Conservation (phyloP, 352 stramenopile species). For the Achlya hypogyna region DNA sequence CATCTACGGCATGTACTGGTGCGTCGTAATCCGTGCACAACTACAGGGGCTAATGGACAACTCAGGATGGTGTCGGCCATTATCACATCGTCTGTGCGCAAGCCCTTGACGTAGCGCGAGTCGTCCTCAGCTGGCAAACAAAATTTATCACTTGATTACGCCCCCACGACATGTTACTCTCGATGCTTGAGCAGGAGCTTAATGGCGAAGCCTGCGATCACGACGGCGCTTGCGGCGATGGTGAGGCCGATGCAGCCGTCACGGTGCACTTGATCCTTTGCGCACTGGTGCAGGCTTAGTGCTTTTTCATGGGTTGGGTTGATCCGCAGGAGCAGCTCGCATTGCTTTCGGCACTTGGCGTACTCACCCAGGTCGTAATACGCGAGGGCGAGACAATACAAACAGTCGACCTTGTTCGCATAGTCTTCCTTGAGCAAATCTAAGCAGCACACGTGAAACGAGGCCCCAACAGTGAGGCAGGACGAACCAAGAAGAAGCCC, state of each 20-base stretch:
- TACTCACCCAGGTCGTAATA: slow-evolving; percentile 14
- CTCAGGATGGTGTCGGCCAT: slow-evolving; percentile 82
- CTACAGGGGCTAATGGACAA: not conserved
- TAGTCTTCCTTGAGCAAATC: slow-evolving; percentile 12
- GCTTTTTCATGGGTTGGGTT: slow-evolving; percentile 18
- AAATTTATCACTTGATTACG: slow-evolving; percentile 7
- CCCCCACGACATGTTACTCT: not conserved
- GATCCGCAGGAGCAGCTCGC: slow-evolving; percentile 12
- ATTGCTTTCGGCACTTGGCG: slow-evolving; percentile 10
- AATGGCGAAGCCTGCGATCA: slow-evolving; percentile 7
- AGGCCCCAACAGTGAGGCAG: not conserved
- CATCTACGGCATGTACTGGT: slow-evolving; percentile 87
- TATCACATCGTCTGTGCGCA: slow-evolving; percentile 52
- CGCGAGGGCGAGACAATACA: not conserved
- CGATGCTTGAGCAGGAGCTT: slow-evolving; percentile 16
- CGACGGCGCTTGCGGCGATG: slow-evolving; percentile 6
- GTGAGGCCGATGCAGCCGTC: slow-evolving; percentile 12
- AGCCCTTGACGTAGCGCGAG: not conserved
- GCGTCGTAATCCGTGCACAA: slow-evolving; percentile 18
- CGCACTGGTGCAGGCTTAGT: slow-evolving; percentile 7
- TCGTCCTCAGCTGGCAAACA: not conserved
- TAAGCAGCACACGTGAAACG: not conserved
- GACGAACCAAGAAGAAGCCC: slow-evolving; percentile 8
- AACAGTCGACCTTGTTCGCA: slow-evolving; percentile 16
- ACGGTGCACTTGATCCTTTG: slow-evolving; percentile 2